phyloP scores from a whole-genome alignment of 164 flowering plant species.

The Vitis vinifera region ASM3070453v1 NC_081821.1:10267501-10268000 shows the following conservation, averaged over 20 bases:
- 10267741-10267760: neutral
- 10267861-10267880: too few species aligned
- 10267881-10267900: too few species aligned
- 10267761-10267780: neutral
- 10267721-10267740: constrained; percentile 12
- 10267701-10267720: constrained; percentile 63
- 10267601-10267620: constrained; percentile 61
- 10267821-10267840: too few species aligned
- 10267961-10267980: too few species aligned
- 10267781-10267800: too few species aligned
- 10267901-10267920: too few species aligned
- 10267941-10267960: too few species aligned
- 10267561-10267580: constrained; percentile 65
- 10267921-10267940: too few species aligned
- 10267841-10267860: too few species aligned
- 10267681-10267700: constrained; percentile 64
- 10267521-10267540: constrained; percentile 67
- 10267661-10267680: constrained; percentile 52
- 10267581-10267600: constrained; percentile 64
- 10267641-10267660: constrained; percentile 53
- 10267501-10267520: constrained; percentile 65
- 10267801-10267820: neutral
- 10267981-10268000: too few species aligned
- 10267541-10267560: constrained; percentile 59
- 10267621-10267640: constrained; percentile 49